Evolutionary conservation across 257 asterid genomes (phyloP), one percentile per base, ranked within the genome.

Genomic region (Solanum rostratum): DNA sequence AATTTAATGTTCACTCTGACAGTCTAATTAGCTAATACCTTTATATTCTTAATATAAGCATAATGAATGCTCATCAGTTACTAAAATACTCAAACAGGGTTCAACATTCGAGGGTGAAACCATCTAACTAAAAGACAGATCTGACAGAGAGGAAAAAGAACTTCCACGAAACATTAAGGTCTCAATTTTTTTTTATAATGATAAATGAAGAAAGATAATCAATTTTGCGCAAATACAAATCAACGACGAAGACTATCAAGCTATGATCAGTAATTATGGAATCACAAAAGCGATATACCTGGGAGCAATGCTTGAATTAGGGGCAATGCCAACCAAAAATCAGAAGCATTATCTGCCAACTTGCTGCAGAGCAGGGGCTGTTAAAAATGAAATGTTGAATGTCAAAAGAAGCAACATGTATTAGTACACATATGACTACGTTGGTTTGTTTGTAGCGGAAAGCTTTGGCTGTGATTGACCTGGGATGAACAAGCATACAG

Each of bases 401-500:
- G 55, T 54, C 85, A 54, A 68, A 80, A 55, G 69, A 81, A 29
- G 74, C 57, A 84, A 68, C 81, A 49, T 49, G 59, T 49, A 74
- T 24, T 22, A 76, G n/a, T 76, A 15, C 59, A 76, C 39, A 6
- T n/a, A 24, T 49, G 62, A 76, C 59, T 76, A 49, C 16, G 15
- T 10, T 15, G 60, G 43, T 76, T 76, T 49, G 49, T 49, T 24
- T 24, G 49, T 24, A 79, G 73, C 53, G 24, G 65, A 68, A 24
- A 85, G 81, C 54, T 83, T 84, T 71, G 84, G 80, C 8, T 86
- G 86, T 55, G 82, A 90, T 94, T 79, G 84, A 96, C 99, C 99
- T 93, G 98, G 87, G 98, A 93, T 69, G 98, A 94, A 91, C 93
- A 95, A 86, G 97, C 99, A 88, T 93, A 97, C 73, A 97, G 95